Base-by-base conservation (phyloP, 139 green algal genomes). In the Chlamydomonas sp. region DNA sequence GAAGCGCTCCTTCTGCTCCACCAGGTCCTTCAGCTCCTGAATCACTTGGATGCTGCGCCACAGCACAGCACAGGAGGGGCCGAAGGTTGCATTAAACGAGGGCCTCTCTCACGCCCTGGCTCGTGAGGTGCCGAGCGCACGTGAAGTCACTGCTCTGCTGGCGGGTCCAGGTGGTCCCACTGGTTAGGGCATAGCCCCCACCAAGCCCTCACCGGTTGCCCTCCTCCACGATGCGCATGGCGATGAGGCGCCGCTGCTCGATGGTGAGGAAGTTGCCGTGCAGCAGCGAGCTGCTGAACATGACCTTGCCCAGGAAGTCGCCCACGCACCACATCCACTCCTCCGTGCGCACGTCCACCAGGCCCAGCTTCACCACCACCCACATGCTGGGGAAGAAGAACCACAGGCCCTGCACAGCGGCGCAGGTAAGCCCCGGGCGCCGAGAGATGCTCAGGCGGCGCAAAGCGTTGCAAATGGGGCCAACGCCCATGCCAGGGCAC, bases 1-100 rank as follows among this genome's bases (percentile, higher is more conserved):
- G 93, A 95, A 95, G 10, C 86, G 85, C 81, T 93, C 95, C 92
- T 97, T 97, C 81, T 95, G 92, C 81, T 95, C 89, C 63, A 95
- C 84, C 67, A 90, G 79, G 59, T 91, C 79, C 79, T 93, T 91
- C 16, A 95, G 89, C 89, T 92, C 89, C 74, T 92, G 75, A n/a
- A 92, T 92, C 58, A 93, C 80, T 58, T 95, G 85, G 67, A 91
- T 82, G 16, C 86, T 90, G 82, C 5, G 57, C 18, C 15, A 60
- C 9, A 0, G 77, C 59, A 49, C 31, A 49, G n/a, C n/a, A n/a
- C n/a, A n/a, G n/a, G n/a, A n/a, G n/a, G n/a, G n/a, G n/a, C n/a
- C n/a, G n/a, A n/a, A n/a, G n/a, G n/a, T n/a, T n/a, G n/a, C n/a
- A n/a, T n/a, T n/a, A n/a, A n/a, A n/a, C n/a, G n/a, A n/a, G n/a